Percentiles rank a stretch among this genome's conserved stretches.
Evolutionary conservation across 352 stramenopile genomes (phyloP).

Genomic region (Pythium rhizo-oryzae): DNA sequence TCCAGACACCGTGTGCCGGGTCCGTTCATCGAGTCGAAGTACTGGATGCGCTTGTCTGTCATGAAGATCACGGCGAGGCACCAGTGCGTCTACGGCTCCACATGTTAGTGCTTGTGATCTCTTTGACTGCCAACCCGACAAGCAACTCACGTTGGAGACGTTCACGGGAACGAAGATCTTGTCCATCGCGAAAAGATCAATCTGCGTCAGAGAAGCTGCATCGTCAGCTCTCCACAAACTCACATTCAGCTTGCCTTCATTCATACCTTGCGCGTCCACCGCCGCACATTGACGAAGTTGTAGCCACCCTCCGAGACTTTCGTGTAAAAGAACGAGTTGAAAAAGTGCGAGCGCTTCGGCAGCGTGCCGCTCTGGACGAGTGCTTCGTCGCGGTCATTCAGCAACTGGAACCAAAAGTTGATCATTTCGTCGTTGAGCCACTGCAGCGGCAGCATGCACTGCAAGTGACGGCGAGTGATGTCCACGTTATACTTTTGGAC

Average conservation of each 20-base stretch:
- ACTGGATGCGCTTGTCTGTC: conserved; percentile 89
- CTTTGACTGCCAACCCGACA: neutral
- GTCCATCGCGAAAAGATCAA: conserved; percentile 91
- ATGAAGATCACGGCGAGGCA: conserved; percentile 88
- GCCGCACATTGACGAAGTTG: conserved; percentile 83
- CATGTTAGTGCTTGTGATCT: neutral
- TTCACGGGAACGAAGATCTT: conserved; percentile 90
- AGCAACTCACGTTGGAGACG: conserved; percentile 72
- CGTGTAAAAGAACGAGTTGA: conserved; percentile 89
- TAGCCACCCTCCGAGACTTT: conserved; percentile 83
- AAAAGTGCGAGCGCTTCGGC: conserved; percentile 73
- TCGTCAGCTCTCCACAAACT: neutral
- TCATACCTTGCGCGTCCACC: conserved; percentile 75
- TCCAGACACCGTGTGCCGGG: conserved; percentile 71
- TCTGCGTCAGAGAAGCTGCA: conserved; percentile 22
- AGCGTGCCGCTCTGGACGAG: conserved; percentile 54
- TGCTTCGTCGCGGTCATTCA: conserved; percentile 67
- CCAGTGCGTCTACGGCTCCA: conserved; percentile 69
- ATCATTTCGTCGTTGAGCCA: conserved; percentile 89
- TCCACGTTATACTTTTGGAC: conserved; percentile 85
- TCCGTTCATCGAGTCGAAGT: conserved; percentile 87
- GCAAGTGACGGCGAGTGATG: conserved; percentile 72
- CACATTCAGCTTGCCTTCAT: neutral
- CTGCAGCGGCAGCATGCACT: conserved; percentile 62
- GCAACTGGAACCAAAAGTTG: conserved; percentile 88